Base-by-base conservation (phyloP, 2,329 filamentous ascomycete species). In the Sporothrix pallida region DNA sequence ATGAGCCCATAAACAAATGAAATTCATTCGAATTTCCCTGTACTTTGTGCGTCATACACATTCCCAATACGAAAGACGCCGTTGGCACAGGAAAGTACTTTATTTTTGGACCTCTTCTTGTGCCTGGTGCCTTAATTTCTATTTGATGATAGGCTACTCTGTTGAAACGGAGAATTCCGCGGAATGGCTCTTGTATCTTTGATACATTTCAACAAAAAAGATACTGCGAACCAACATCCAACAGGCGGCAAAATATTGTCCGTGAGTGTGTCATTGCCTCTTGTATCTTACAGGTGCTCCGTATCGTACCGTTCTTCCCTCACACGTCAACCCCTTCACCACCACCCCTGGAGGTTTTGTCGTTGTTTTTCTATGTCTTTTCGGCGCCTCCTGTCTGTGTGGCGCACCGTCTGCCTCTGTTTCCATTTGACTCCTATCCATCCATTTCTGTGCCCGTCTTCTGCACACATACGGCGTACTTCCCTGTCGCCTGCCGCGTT, bases 341-440 rank as follows among this genome's bases (percentile, higher is more conserved):
- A 37, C 31, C 31, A 37, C 31, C 31, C 31, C 31, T 37, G 7
- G 31, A 37, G 1, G 31, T 37, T 37, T 37, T 37, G 31, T 37
- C 31, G 7, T 37, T 37, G 31, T 37, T 37, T 37, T 37, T 37
- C 31, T 37, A 3, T 52, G 48, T 26, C 37, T 17, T 37, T 26
- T 50, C 42, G n/a, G 31, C 42, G 44, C 70, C 70, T 62, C 70
- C 70, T 71, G 70, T 71, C 56, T 71, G 70, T 71, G 70, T 71
- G 56, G 70, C 56, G 15, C 52, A n/a, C 54, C 50, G 42, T 71
- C 9, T 71, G 37, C 50, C 23, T 42, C 23, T 37, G 31, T 37
- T 37, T 37, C 31, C 7, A 2, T 37, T 37, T 37, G 31, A 37
- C 31, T 23, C 37, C 62, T 67, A 26, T 26, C 54, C 54, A 56